Evolutionary conservation across 116 monocot genomes (phyloP).

Genomic region (Dioscorea cayenensis): DNA sequence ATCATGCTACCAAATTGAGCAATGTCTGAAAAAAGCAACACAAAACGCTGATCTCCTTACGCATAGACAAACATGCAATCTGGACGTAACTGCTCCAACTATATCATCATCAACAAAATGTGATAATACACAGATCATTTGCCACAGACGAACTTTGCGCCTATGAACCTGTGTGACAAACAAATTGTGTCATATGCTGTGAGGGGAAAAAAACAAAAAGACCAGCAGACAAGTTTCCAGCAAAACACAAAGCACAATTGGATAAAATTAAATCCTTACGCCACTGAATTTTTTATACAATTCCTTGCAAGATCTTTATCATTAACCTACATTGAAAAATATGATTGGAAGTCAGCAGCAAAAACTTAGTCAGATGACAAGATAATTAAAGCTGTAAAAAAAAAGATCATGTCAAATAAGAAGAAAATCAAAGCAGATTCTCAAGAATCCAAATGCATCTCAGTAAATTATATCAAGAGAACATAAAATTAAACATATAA

Average conservation of each 20-base stretch:
- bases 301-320: conserved; percentile 93
- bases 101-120: conserved; percentile 78
- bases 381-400: background rate
- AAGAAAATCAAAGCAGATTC: too few relatives aligned
- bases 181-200: background rate
- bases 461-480: too few relatives aligned
- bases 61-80: conserved; percentile 70
- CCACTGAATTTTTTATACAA: conserved; percentile 90
- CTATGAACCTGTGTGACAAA: conserved; percentile 58
- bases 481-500: too few relatives aligned
- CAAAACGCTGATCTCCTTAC: conserved; percentile 32
- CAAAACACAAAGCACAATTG: background rate
- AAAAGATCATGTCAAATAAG: background rate
- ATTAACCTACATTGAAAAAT: conserved; percentile 46
- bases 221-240: background rate
- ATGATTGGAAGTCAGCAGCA: background rate
- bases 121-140: conserved; percentile 84
- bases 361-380: background rate
- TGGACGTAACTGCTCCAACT: conserved; percentile 62
- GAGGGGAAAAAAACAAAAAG: background rate
- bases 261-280: conserved; percentile 39
- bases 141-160: conserved; percentile 97
- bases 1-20: too few relatives aligned
- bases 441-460: too few relatives aligned
- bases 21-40: background rate